phyloP scores from a whole-genome alignment of 257 asterid species.

The Nemophila menziesii region DNA sequence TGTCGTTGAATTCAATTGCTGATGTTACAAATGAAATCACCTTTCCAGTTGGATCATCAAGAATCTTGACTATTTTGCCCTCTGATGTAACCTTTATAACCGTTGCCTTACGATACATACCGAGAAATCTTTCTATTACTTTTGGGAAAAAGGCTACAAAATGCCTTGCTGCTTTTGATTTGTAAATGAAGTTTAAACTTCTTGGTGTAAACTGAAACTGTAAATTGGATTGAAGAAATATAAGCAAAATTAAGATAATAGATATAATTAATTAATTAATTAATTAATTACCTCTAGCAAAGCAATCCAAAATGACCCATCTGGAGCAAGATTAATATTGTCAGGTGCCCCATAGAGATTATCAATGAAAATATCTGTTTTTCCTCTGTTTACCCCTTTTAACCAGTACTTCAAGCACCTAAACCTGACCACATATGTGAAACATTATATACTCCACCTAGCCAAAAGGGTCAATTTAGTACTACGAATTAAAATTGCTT shows the following conservation, averaged over 20 bases:
- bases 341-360: constrained; percentile 56
- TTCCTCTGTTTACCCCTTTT: constrained; percentile 31
- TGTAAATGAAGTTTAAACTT: constrained; percentile 25
- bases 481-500: constrained; percentile 4
- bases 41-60: constrained; percentile 56
- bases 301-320: constrained; percentile 72
- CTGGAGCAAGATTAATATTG: constrained; percentile 65
- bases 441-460: not conserved
- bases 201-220: constrained; percentile 21
- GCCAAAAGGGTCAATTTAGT: not conserved
- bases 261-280: not conserved
- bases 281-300: constrained; percentile 28
- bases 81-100: constrained; percentile 45
- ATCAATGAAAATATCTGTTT: constrained; percentile 41
- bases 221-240: too few relatives aligned
- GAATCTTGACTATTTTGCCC: constrained; percentile 38
- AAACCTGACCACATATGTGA: constrained; percentile 23
- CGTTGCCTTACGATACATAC: constrained; percentile 20
- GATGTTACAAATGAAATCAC: constrained; percentile 52
- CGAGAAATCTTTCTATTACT: constrained; percentile 5
- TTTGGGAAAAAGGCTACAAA: constrained; percentile 16
- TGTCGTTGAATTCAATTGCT: constrained; percentile 51
- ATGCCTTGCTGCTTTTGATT: constrained; percentile 19
- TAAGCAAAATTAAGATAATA: not conserved
- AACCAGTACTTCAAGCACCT: constrained; percentile 67